Base-by-base conservation (phyloP, 495 filamentous ascomycete genomes). In the Penicillium lividum region DNA sequence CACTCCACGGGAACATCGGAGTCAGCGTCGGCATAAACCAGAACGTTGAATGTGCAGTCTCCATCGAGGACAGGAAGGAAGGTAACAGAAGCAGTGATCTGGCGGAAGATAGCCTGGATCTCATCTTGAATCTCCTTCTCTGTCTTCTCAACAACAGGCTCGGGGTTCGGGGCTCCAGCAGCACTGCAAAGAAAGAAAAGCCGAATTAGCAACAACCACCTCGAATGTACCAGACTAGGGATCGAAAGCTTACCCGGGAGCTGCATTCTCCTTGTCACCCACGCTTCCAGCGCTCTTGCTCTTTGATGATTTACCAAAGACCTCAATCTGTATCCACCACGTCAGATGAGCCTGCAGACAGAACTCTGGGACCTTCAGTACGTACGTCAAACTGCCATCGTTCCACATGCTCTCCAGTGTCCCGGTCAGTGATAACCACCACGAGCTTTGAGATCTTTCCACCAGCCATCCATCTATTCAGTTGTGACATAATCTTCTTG, bases 401-500 rank as follows among this genome's bases (percentile, higher is more conserved):
- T 75, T 98, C 94, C 47, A 98, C 83, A 68, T 94, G 89, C 73
- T 97, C 95, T 28, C 95, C 94, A 3, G 92, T 95, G 72, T 98
- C 94, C 71, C 96, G 97, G 76, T 87, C 87, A 1, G 93, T 97
- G 64, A 98, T 91, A 18, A 98, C 93, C 30, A 98, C 86, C 29
- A 98, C 93, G 2, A 98, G 86, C 74, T 96, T 98, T 13, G 88
- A 92, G 64, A 98, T 95, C 76, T 98, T 98, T 67, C 92, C 91
- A 63, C 89, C 89, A 44, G 89, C 79, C 89, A 97, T 98, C 94
- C 94, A 98, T 67, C 88, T 89, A 75, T 93, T 92, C 45, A 97
- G 84, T 75, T 96, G 92, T 5, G 87, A 89, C 91, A 96, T 97
- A 74, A 97, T 96, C 77, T 94, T 96, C 78, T 95, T 96, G 80